Base-by-base conservation (phyloP, 345 rosid genomes). In the Corymbia maculata region DNA sequence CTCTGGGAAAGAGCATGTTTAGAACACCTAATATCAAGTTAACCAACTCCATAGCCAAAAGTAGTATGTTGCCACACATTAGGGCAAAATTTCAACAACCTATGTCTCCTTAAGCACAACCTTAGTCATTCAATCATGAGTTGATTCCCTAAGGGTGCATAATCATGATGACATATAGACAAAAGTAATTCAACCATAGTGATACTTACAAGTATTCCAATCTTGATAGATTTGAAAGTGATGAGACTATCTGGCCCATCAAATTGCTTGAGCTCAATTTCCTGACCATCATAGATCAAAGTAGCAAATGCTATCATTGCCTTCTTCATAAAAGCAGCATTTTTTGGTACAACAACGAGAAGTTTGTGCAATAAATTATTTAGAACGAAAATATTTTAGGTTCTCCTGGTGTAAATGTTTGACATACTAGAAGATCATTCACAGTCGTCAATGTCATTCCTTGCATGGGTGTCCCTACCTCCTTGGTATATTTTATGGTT, bases 1-100 rank as follows among this genome's bases (percentile, higher is more conserved):
- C 97, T 92, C 97, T 95, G 93, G 5, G 51, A 64, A 49, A 24
- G 26, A 45, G 4, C 4, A 64, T 28, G 70, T 64, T 61, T 28
- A 61, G 70, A 61, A 61, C 16, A 6, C 36, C 36, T 61, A 12
- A 61, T 61, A 3, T 61, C 36, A 61, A 61, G 70, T 61, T 61
- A 28, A 61, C 32, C 2, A 61, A 32, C 6, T 61, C 70, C 70
- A 61, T 5, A 1, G 68, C 32, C 68, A 61, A 61, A 28, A 61
- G 70, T 7, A 61, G 70, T 15, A 61, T 61, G 70, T 61, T 61
- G 16, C 32, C 16, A 28, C 70, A 61, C 70, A 28, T 28, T 61
- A 61, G 70, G 70, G 32, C 15, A 61, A 28, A 5, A 61, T 61
- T 28, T 61, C 36, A 52, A 36, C 30, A 17, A 26, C 26, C 19